Evolutionary conservation across 2,329 filamentous ascomycete genomes (phyloP).

Genomic region (Fusarium nisikadoi): DNA sequence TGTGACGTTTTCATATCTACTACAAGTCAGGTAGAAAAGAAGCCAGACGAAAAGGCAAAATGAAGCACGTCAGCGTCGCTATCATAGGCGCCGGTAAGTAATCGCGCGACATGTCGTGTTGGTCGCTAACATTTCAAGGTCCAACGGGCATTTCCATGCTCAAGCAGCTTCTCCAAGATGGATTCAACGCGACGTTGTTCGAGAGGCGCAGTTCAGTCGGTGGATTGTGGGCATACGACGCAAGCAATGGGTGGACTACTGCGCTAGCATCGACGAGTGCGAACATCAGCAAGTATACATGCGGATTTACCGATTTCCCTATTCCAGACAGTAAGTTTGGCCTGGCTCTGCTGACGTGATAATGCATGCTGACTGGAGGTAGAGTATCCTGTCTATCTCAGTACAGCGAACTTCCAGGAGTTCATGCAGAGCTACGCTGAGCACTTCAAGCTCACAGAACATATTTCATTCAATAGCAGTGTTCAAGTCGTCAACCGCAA

Average conservation of each 20-base stretch:
- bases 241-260: conserved; percentile 10
- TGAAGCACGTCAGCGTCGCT: background rate
- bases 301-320: conserved; percentile 20
- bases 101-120: rapidly evolving
- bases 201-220: conserved; percentile 12
- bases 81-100: conserved; percentile 9
- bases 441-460: background rate
- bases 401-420: conserved; percentile 16
- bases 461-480: conserved; percentile 12
- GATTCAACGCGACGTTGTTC: conserved; percentile 5
- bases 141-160: conserved; percentile 29
- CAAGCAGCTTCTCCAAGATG: conserved; percentile 21
- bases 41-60: background rate
- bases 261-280: background rate
- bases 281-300: conserved; percentile 30
- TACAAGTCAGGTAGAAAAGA: rapidly evolving
- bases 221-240: conserved; percentile 11
- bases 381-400: conserved; percentile 20
- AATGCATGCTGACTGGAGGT: rapidly evolving
- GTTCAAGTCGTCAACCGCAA: background rate
- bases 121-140: background rate
- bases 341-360: rapidly evolving
- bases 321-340: conserved; percentile 16
- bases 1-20: rapidly evolving
- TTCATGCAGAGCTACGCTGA: conserved; percentile 25